Evolutionary conservation across 768 basidiomycete genomes (phyloP), one percentile per base, ranked within the genome.

Genomic region (Auriculariales sp.): DNA sequence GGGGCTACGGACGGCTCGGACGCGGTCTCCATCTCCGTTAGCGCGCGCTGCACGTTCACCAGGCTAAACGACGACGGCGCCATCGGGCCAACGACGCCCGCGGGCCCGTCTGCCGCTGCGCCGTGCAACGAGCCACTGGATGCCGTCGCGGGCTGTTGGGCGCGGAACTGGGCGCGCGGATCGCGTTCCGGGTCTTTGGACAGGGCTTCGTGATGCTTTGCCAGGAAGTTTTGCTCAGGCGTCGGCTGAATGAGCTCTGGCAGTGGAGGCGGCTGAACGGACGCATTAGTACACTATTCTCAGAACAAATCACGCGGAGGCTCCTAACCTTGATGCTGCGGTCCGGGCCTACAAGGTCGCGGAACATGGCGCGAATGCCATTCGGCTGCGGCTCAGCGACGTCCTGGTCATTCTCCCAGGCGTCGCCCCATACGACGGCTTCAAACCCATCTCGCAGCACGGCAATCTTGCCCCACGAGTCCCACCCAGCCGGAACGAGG

Each of bases 401-500:
- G 3, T 64, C 65, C 12, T 90, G 61, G 55, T 90, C 86, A 32
- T 69, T 66, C 54, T 86, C 85, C 82, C 80, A 89, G 33, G 79
- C 83, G 51, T 85, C 83, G 3, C 80, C 83, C 79, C 82, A 85
- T 44, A 69, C 59, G 53, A 78, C 81, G 1, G 86, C 79, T 48
- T 95, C 91, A 57, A 97, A 99, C 1, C 87, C 87, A 33, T 98
- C 95, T 50, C 91, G 68, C 49, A 98, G 66, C 1, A 97, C 83
- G 2, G 74, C 70, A 51, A 97, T 94, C 69, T 97, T 98, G 0
- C 93, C 92, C 87, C 90, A 95, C 56, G 86, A 89, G 60, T 98
- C 95, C 95, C 95, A 99, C 1, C 95, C 95, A 2, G 89, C 77
- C 1, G 94, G 95, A 4, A 98, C 80, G 36, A 95, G 77, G 47